Evolutionary conservation across 2,329 filamentous ascomycete species (phyloP).

Genomic region (Monosporascus sp.): DNA sequence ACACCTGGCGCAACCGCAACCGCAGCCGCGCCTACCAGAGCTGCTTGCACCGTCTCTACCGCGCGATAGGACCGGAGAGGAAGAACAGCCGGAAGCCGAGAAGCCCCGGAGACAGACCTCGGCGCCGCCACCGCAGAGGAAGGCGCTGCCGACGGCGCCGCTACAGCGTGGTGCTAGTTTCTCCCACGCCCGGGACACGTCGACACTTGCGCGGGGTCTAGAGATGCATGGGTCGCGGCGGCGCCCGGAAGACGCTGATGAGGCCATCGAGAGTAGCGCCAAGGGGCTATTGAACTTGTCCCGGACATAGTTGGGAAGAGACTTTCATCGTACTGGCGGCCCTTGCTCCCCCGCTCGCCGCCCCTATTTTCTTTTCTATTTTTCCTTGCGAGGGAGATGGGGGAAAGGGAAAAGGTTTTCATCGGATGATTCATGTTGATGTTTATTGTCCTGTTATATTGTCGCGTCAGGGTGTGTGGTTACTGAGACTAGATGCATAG

Average conservation of each 20-base stretch:
- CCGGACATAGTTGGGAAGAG: conserved; percentile 11
- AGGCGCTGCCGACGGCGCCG: conserved; percentile 2
- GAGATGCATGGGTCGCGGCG: neutral
- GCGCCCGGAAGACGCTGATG: neutral
- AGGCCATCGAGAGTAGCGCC: neutral
- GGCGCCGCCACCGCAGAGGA: conserved; percentile 7
- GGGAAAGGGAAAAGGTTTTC: too few species aligned
- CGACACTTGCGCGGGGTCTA: too few species aligned
- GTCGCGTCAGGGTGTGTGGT: neutral
- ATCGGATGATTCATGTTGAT: too few species aligned
- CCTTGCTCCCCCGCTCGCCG: too few species aligned
- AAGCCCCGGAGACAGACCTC: neutral
- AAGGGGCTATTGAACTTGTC: conserved; percentile 47
- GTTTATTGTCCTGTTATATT: too few species aligned
- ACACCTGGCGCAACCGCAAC: neutral
- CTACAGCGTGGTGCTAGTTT: neutral
- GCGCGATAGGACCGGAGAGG: neutral
- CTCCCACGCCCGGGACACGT: neutral
- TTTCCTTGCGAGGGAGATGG: too few species aligned
- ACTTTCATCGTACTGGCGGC: too few species aligned
- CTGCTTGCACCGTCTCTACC: neutral
- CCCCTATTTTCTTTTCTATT: too few species aligned
- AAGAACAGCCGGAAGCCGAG: neutral
- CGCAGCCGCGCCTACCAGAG: neutral
- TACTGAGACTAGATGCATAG: neutral